A percentile compares a stretch with the other conserved stretches of the same genome.
Evolutionary conservation across 495 filamentous ascomycete genomes (phyloP).

Genomic region (Monascus purpureus): DNA sequence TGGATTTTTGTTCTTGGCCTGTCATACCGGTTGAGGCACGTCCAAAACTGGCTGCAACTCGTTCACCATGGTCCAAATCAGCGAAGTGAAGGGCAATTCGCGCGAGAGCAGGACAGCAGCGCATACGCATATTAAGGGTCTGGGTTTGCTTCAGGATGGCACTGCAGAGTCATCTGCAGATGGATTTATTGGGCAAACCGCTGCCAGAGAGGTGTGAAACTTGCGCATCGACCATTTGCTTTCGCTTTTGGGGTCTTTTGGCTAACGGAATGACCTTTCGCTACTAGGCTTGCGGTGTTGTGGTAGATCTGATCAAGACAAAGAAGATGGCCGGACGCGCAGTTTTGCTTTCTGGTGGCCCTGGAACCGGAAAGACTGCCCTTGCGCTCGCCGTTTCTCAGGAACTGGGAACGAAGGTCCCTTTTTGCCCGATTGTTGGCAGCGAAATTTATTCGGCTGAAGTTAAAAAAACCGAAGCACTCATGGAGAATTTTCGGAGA

Average conservation of each 20-base stretch:
- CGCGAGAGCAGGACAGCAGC: conserved; percentile 92
- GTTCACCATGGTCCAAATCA: conserved; percentile 74
- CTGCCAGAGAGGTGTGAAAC: conserved; percentile 63
- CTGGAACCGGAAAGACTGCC: conserved; percentile 94
- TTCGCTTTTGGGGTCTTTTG: too few species aligned
- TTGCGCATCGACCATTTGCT: conserved; percentile 1
- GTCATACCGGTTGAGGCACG: too few species aligned
- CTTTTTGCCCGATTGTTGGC: conserved; percentile 92
- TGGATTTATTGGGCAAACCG: conserved; percentile 80
- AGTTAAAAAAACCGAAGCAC: conserved; percentile 95
- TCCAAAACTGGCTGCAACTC: conserved; percentile 12
- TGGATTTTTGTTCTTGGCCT: neutral
- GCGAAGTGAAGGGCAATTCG: conserved; percentile 87
- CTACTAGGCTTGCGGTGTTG: conserved; percentile 68
- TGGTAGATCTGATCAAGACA: conserved; percentile 85
- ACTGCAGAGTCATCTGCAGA: conserved; percentile 59
- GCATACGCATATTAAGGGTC: conserved; percentile 92
- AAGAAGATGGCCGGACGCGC: conserved; percentile 96
- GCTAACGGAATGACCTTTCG: too few species aligned
- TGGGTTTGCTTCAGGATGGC: conserved; percentile 73
- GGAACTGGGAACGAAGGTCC: conserved; percentile 92
- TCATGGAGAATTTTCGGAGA: conserved; percentile 97
- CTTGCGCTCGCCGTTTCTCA: conserved; percentile 88
- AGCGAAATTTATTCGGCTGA: conserved; percentile 95
- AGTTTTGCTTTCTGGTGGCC: conserved; percentile 80